Evolutionary conservation across 2,329 filamentous ascomycete genomes (phyloP), one percentile per base, ranked within the genome.

Genomic region (Leptographium procerum): DNA sequence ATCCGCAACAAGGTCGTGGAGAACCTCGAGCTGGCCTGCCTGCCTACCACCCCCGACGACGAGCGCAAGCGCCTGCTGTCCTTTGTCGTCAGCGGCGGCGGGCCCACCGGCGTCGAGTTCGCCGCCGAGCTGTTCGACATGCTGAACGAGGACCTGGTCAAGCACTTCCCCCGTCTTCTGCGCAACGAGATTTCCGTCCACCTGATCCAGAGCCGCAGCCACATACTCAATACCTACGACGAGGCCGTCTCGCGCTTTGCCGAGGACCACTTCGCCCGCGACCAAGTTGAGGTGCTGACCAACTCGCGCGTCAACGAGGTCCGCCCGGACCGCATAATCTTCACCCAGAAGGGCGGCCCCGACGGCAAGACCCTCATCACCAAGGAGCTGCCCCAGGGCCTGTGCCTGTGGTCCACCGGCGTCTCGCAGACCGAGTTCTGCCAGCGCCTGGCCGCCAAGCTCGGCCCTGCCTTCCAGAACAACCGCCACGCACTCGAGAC

Each of bases 161-260:
- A 80, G 56, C 84, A 88, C 65, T 99, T 96, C 71, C 94, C 94
- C 2, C 86, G 85, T 62, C 83, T 99, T 33, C 74, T 99, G n/a
- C 85, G 94, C 61, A 97, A 97, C 69, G 91, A 99, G 70, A 95
- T 99, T 54, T 97, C 94, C 0, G 92, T 99, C 1, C 95, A 99
- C 68, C 80, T 99, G 52, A 96, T 99, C 62, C 94, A 99, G 69
- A 95, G 90, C 66, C 84, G 94, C 60, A 86, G 88, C 47, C 94
- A 99, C 66, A 99, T 99, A 63, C 78, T 99, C 33, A 99, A 99
- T 75, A 99, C 94, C 0, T 99, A 99, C 69, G 94, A 99, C 64
- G 94, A 99, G 73, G 87, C 90, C 0, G 80, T 99, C 1, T 96
- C 91, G 13, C 85, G 85, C 68, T 99, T 95, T 69, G 92, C 94